These are phyloP conservation scores for Lindgomyces ingoldianus DNA, from an alignment of 495 filamentous ascomycete species.

Conservation along the genomic window DNA sequence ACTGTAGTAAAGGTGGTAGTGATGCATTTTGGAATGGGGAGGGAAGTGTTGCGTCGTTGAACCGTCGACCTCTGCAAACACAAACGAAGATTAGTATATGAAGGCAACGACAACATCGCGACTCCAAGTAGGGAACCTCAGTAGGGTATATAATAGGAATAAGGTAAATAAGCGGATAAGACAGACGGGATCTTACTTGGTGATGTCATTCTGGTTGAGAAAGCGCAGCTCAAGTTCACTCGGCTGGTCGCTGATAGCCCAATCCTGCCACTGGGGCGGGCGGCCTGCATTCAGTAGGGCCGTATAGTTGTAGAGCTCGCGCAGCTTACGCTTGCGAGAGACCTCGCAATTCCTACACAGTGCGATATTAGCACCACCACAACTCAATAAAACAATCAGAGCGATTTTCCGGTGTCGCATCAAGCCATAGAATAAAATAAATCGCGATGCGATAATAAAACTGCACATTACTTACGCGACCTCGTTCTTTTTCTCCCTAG, in stretches of 20 bases:
- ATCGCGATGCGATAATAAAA: slow-evolving; percentile 36
- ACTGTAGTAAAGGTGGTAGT: slow-evolving; percentile 22
- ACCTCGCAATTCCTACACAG: slow-evolving; percentile 65
- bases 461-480: slow-evolving; percentile 55
- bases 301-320: slow-evolving; percentile 70
- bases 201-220: slow-evolving; percentile 71
- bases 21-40: slow-evolving; percentile 31
- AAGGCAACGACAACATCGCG: slow-evolving; percentile 34
- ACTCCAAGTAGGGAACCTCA: neutral
- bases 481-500: slow-evolving; percentile 62
- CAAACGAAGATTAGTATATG: slow-evolving; percentile 19
- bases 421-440: slow-evolving; percentile 26
- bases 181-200: slow-evolving; percentile 63
- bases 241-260: slow-evolving; percentile 48
- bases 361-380: slow-evolving; percentile 43
- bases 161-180: slow-evolving; percentile 19
- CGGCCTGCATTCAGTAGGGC: slow-evolving; percentile 43
- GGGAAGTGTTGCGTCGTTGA: slow-evolving; percentile 59
- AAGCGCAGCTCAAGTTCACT: slow-evolving; percentile 56
- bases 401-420: slow-evolving; percentile 47
- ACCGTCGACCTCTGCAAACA: slow-evolving; percentile 55
- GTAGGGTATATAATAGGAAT: slow-evolving; percentile 3
- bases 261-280: slow-evolving; percentile 54
- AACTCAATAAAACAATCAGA: slow-evolving; percentile 34
- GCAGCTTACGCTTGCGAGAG: slow-evolving; percentile 81